Conservation (phyloP, 495 filamentous ascomycete genomes). For the Rostrohypoxylon terebratum region DNA sequence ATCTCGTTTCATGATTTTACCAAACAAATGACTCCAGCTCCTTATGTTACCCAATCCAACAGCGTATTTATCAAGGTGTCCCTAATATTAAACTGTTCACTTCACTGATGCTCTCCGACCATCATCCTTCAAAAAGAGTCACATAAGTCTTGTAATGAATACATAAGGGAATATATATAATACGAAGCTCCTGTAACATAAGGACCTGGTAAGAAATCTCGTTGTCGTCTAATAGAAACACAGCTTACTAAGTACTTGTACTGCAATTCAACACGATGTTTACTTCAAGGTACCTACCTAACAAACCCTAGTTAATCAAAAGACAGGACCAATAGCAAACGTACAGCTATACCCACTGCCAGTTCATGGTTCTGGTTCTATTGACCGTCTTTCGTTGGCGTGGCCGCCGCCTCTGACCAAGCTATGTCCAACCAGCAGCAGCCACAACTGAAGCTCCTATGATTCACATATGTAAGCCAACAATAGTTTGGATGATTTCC, state of each 20-base stretch:
- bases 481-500: neutral
- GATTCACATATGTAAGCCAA: slow-evolving; percentile 22
- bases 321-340: slow-evolving; percentile 27
- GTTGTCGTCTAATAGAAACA: neutral
- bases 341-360: slow-evolving; percentile 37
- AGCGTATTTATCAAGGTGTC: too few relatives aligned
- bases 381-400: slow-evolving; percentile 19
- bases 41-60: too few relatives aligned
- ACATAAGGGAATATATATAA: too few relatives aligned
- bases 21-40: too few relatives aligned
- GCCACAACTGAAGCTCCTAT: slow-evolving; percentile 29
- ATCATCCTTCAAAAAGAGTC: too few relatives aligned
- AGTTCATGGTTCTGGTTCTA: slow-evolving; percentile 15
- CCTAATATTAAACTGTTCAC: too few relatives aligned
- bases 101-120: too few relatives aligned
- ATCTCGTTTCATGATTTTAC: too few relatives aligned
- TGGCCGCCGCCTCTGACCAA: slow-evolving; percentile 13
- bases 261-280: neutral
- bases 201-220: neutral
- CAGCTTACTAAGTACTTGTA: neutral
- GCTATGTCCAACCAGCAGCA: slow-evolving; percentile 25
- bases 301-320: neutral
- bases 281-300: too few relatives aligned
- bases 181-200: too few relatives aligned
- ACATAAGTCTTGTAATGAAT: too few relatives aligned